Percentiles rank a stretch among this genome's conserved stretches.
Evolutionary conservation across 192 early-diverging fungal genomes (phyloP).

Genomic region (Linnemannia elongata): DNA sequence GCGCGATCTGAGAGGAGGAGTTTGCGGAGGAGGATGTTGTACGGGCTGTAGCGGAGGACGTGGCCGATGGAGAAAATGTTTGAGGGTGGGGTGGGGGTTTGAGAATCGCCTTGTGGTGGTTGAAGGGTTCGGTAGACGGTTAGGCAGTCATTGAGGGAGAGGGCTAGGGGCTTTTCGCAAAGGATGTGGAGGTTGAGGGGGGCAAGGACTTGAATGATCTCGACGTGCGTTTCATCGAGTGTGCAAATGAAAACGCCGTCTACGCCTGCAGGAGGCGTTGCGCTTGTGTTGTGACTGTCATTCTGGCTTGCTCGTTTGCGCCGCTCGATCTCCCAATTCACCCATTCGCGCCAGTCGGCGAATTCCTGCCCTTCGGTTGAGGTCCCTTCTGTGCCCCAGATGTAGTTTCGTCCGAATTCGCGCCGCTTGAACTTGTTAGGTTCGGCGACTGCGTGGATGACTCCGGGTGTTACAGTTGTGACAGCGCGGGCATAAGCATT

Average conservation of each 20-base stretch:
- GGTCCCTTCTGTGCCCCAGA: conserved; percentile 1
- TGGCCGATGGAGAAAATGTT: conserved; percentile 56
- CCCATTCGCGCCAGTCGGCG: conserved; percentile 12
- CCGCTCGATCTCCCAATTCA: conserved; percentile 13
- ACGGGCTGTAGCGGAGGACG: conserved; percentile 72
- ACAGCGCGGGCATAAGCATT: conserved; percentile 5
- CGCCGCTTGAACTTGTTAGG: conserved; percentile 3
- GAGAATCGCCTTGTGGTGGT: conserved; percentile 25
- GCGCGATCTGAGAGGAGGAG: conserved; percentile 30
- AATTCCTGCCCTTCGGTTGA: conserved; percentile 14
- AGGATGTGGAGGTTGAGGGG: conserved; percentile 70
- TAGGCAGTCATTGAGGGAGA: conserved; percentile 66
- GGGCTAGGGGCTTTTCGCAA: conserved; percentile 79
- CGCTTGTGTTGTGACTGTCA: not conserved
- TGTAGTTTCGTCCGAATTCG: conserved; percentile 12
- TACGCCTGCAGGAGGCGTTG: conserved; percentile 56
- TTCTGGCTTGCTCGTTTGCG: conserved; percentile 14
- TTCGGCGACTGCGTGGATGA: conserved; percentile 10
- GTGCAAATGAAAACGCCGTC: conserved; percentile 66
- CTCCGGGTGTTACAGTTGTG: conserved; percentile 9
- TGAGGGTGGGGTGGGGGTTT: not conserved
- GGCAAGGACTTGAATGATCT: conserved; percentile 66
- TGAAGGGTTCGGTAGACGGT: conserved; percentile 23
- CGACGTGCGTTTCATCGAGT: conserved; percentile 64
- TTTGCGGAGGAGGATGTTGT: conserved; percentile 67